These are phyloP conservation scores for Nemania abortiva DNA, from an alignment of 2,329 filamentous ascomycete genomes.

Conservation along the genomic window DNA sequence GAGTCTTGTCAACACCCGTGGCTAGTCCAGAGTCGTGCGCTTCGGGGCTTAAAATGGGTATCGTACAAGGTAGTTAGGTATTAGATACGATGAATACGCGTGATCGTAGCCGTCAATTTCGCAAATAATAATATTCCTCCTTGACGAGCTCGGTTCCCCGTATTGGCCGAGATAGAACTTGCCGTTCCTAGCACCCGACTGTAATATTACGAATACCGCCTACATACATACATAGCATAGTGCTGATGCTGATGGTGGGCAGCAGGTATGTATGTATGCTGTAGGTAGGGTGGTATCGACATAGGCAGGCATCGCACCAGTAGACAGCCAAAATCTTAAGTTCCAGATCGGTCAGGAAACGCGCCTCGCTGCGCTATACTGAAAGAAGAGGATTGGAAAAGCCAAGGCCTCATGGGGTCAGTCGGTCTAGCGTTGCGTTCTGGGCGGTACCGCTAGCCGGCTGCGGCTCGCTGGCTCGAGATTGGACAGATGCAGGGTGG, in stretches of 20 bases:
- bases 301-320: constrained; percentile 22
- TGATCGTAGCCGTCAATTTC: background rate
- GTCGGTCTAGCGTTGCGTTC: constrained; percentile 37
- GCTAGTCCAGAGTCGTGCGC: constrained; percentile 20
- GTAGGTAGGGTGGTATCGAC: constrained; percentile 23
- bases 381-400: constrained; percentile 15
- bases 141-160: background rate
- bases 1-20: constrained; percentile 4
- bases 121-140: constrained; percentile 4
- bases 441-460: constrained; percentile 31
- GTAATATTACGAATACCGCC: constrained; percentile 8
- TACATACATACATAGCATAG: background rate
- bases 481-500: constrained; percentile 32
- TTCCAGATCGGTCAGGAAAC: constrained; percentile 18
- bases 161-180: constrained; percentile 10
- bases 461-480: constrained; percentile 32
- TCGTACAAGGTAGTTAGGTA: background rate
- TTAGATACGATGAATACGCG: constrained; percentile 1
- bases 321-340: constrained; percentile 17
- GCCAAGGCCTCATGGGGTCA: constrained; percentile 31
- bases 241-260: constrained; percentile 5
- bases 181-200: constrained; percentile 1
- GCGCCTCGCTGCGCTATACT: constrained; percentile 7
- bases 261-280: constrained; percentile 10
- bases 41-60: background rate